Conservation (phyloP, 495 filamentous ascomycete species). For the Aspergillus campestris region DNA sequence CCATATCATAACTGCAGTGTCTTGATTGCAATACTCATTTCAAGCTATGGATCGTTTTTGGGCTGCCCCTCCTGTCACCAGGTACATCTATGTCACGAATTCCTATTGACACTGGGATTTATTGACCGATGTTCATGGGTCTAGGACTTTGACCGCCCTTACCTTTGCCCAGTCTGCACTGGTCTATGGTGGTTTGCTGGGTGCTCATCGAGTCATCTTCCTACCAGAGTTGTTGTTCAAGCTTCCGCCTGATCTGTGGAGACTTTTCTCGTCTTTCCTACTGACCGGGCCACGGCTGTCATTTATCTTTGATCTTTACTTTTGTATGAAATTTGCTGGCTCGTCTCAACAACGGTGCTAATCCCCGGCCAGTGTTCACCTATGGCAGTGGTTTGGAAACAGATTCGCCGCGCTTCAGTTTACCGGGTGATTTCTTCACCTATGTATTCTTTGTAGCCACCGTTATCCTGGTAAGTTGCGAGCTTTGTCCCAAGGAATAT, state of each 20-base stretch:
- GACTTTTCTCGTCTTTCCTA: slow-evolving; percentile 62
- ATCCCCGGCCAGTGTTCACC: slow-evolving; percentile 46
- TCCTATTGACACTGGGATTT: background rate
- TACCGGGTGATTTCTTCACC: slow-evolving; percentile 60
- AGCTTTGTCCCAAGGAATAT: background rate
- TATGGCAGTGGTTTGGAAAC: slow-evolving; percentile 57
- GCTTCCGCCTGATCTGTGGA: slow-evolving; percentile 62
- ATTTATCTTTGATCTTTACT: slow-evolving; percentile 78
- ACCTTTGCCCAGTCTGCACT: slow-evolving; percentile 55
- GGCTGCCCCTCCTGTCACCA: slow-evolving; percentile 59
- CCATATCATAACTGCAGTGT: background rate
- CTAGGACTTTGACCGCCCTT: slow-evolving; percentile 63
- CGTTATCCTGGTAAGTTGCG: slow-evolving; percentile 53
- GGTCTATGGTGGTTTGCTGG: slow-evolving; percentile 52
- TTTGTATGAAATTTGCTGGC: slow-evolving; percentile 44
- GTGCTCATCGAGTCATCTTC: slow-evolving; percentile 49
- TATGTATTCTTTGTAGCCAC: slow-evolving; percentile 55
- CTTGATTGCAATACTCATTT: slow-evolving; percentile 1
- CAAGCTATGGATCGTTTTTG: slow-evolving; percentile 55
- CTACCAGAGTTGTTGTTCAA: slow-evolving; percentile 45
- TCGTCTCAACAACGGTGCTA: slow-evolving; percentile 16
- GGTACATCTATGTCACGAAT: slow-evolving; percentile 39
- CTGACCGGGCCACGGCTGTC: slow-evolving; percentile 53
- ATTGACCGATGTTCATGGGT: background rate
- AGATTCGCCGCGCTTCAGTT: slow-evolving; percentile 48